These are phyloP conservation scores for Didymella lethalis DNA, from an alignment of 2,329 filamentous ascomycete species.

Conservation along the genomic window DNA sequence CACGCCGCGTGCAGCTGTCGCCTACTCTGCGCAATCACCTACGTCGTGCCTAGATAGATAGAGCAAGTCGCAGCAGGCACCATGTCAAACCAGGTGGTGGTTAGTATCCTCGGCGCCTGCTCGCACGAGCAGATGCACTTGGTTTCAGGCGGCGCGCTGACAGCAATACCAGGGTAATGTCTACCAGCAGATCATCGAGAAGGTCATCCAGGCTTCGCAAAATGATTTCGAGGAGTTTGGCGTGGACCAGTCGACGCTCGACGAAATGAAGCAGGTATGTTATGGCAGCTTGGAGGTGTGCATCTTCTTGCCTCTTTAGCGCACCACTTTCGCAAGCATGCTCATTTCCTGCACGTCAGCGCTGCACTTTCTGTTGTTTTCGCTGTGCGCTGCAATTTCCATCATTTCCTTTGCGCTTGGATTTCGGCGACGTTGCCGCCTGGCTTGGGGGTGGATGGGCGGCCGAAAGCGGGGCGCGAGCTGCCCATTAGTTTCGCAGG, in stretches of 20 bases:
- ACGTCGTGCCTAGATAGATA: slow-evolving; percentile 30
- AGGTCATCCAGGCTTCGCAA: slow-evolving; percentile 69
- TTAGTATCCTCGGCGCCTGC: slow-evolving; percentile 39
- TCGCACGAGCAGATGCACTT: slow-evolving; percentile 26
- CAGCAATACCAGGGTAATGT: slow-evolving; percentile 67
- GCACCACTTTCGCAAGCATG: slow-evolving; percentile 14
- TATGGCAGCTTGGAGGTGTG: slow-evolving; percentile 28
- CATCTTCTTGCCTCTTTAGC: slow-evolving; percentile 27
- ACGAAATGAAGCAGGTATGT: slow-evolving; percentile 87
- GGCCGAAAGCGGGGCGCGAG: slow-evolving; percentile 55
- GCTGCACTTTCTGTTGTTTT: slow-evolving; percentile 1
- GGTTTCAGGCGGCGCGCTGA: slow-evolving; percentile 38
- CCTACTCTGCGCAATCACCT: slow-evolving; percentile 27
- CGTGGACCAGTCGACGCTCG: slow-evolving; percentile 83
- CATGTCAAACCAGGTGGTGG: slow-evolving; percentile 52
- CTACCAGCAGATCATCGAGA: slow-evolving; percentile 90
- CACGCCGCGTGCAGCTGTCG: slow-evolving; percentile 34
- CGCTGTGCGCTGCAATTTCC: slow-evolving; percentile 21
- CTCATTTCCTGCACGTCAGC: slow-evolving; percentile 11
- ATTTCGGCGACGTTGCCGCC: slow-evolving; percentile 30
- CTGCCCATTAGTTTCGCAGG: slow-evolving; percentile 48
- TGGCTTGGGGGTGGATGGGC: slow-evolving; percentile 41
- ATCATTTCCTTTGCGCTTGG: slow-evolving; percentile 30
- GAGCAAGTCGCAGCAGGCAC: slow-evolving; percentile 24
- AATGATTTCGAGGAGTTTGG: slow-evolving; percentile 98